Conservation (phyloP, 495 filamentous ascomycete species). For the Astrothelium subdiscretum region DNA sequence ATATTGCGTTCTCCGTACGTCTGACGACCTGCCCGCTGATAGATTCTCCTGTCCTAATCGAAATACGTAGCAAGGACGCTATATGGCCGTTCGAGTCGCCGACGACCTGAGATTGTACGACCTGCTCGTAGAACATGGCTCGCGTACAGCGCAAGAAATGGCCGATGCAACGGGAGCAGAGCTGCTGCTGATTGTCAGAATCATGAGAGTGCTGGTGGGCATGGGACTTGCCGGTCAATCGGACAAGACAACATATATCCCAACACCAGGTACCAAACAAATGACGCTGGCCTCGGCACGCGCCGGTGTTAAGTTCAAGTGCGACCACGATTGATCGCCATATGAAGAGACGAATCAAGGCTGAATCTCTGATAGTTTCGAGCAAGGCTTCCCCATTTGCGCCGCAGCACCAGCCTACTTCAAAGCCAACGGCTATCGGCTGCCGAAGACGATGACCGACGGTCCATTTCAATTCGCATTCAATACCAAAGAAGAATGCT, state of each 20-base stretch:
- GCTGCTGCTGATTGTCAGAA: neutral
- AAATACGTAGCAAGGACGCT: neutral
- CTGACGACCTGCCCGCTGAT: neutral
- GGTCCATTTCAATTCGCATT: constrained; percentile 10
- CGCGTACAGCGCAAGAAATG: neutral
- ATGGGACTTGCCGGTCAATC: constrained; percentile 8
- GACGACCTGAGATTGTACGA: constrained; percentile 10
- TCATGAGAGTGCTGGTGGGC: constrained; percentile 4
- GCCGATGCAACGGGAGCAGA: neutral
- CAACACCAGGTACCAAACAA: constrained; percentile 6
- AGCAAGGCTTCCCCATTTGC: constrained; percentile 5
- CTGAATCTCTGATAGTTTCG: neutral
- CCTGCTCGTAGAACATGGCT: constrained; percentile 2
- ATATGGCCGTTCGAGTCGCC: constrained; percentile 8
- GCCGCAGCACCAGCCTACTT: constrained; percentile 5
- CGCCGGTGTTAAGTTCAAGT: constrained; percentile 6
- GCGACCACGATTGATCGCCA: neutral
- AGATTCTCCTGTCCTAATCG: neutral
- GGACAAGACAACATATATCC: neutral
- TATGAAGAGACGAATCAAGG: neutral
- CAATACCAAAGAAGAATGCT: constrained; percentile 3
- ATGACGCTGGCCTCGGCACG: constrained; percentile 4
- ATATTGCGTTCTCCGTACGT: constrained; percentile 3
- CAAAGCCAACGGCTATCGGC: constrained; percentile 2
- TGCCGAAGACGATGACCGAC: constrained; percentile 4